Evolutionary conservation across 2,329 filamentous ascomycete species (phyloP), one percentile per base, ranked within the genome.

Genomic region (Paecilomyces sp.): DNA sequence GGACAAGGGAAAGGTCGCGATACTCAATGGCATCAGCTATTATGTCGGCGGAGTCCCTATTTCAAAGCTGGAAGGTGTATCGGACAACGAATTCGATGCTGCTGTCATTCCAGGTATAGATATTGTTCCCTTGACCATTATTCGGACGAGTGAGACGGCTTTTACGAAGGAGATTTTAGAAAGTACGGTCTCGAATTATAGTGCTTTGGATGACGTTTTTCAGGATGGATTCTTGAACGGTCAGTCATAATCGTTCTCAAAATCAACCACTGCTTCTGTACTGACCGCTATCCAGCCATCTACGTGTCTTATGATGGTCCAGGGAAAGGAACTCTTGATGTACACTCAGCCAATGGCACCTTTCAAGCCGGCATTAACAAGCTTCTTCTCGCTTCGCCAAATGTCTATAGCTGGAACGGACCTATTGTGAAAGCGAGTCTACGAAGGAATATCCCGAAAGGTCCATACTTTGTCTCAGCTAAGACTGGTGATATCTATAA

Each of bases 381-480:
- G n/a, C 50, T 52, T 22, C 22, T 52, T 18, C 24, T 52, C 15
- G 12, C 18, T 11, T 22, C 50, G 2, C 15, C 50, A 28, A 52
- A 22, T 52, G 5, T 18, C 13, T 9, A 52, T 52, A 22, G 13
- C 22, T 3, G 12, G 11, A 13, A 24, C 4, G 50, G 50, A 4
- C 50, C 50, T 18, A 7, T n/a, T 11, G 34, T 52, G 4, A 52
- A 52, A 8, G 50, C n/a, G 11, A 52, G 24, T n/a, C 50, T 52
- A 11, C 47, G 18, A n/a, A 28, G 13, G 24, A 59, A 64, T 41
- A 54, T 83, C 8, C 75, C 77, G 4, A 64, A 74, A 12, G 81
- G 81, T 0, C 81, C 82, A 1, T 83, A 83, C 64, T 83, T 83
- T 63, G 62, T 82, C 41, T 79, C 76, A 9, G 53, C 63, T 2